Evolutionary conservation across 345 rosid genomes (phyloP).

Genomic region (Boechera stricta): DNA sequence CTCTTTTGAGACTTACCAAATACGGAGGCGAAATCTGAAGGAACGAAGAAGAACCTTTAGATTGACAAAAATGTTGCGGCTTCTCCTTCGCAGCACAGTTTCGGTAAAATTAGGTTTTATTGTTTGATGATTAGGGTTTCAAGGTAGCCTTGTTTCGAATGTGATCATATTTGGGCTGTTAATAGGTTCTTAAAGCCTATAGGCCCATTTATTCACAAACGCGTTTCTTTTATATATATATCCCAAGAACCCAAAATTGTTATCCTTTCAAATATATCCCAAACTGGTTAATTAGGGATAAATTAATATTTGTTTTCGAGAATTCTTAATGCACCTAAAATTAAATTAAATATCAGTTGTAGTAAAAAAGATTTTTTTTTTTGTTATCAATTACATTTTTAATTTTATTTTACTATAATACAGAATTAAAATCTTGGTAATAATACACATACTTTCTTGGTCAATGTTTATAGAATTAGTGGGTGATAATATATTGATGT

Average conservation of each 20-base stretch:
- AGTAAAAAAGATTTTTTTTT: too few relatives aligned
- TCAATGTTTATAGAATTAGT: too few relatives aligned
- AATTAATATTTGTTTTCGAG: neutral
- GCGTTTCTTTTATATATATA: neutral
- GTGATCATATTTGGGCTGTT: slow-evolving; percentile 8
- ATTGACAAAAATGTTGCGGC: slow-evolving; percentile 34
- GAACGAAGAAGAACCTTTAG: slow-evolving; percentile 36
- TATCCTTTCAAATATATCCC: neutral
- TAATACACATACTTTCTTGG: too few relatives aligned
- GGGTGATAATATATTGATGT: too few relatives aligned
- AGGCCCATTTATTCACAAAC: neutral
- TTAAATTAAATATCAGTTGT: neutral
- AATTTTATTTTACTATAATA: too few relatives aligned
- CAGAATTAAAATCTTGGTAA: too few relatives aligned
- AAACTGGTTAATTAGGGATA: too few relatives aligned
- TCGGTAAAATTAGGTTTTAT: slow-evolving; percentile 27
- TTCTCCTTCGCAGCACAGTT: slow-evolving; percentile 27
- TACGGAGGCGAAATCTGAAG: slow-evolving; percentile 25
- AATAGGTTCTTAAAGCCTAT: neutral
- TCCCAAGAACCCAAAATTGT: neutral
- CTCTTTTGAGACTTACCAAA: slow-evolving; percentile 24
- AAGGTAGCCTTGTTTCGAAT: neutral
- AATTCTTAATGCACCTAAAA: neutral
- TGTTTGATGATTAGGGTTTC: slow-evolving; percentile 43
- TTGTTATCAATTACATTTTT: too few relatives aligned